Base-by-base conservation (phyloP, 2,329 filamentous ascomycete genomes). In the Trichoderma brevicompactum region DNA sequence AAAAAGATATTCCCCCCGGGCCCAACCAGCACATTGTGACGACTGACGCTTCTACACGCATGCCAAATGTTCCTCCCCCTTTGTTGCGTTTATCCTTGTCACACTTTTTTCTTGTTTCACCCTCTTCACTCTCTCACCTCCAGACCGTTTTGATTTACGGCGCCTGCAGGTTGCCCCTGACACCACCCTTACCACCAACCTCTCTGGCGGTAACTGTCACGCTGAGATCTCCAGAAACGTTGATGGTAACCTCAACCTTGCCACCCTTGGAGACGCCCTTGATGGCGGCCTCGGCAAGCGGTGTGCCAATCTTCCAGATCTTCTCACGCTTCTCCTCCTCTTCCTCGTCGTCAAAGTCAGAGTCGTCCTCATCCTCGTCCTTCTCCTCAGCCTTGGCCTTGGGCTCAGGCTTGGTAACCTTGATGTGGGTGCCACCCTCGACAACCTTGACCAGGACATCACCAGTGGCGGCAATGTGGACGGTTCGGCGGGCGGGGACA, bases 201-300 rank as follows among this genome's bases (percentile, higher is more conserved):
- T 96, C 93, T 69, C 94, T 85, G 65, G 90, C 89, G 48, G 94
- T 91, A 70, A 97, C 84, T 56, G 90, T 92, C 68, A 97, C 85
- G 70, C 84, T 84, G 65, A 97, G 82, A 76, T 98, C 93, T 32
- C 87, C 89, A 64, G 85, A 86, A 69, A 98, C 90, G 77, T 94
- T 96, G 74, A 98, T 87, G 76, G 92, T 96, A 63, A 98, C 89
- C 83, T 99, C 95, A 70, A 99, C 88, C 83, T 97, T 97, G 73
- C 87, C 87, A 66, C 88, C 90, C 81, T 94, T 93, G 87, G 94
- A 94, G 71, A 96, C 87, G 66, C 85, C 92, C 78, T 87, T 90
- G 76, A 99, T 81, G 38, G 90, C 91, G 10, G 92, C 90, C 82
- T 99, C 95, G 67, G 93, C 94, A 67, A 99, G 86, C 36, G 89